Percentiles rank a stretch among this genome's conserved stretches.
Evolutionary conservation across 2,329 filamentous ascomycete genomes (phyloP).

Genomic region (Aspergillus spinulosporus): DNA sequence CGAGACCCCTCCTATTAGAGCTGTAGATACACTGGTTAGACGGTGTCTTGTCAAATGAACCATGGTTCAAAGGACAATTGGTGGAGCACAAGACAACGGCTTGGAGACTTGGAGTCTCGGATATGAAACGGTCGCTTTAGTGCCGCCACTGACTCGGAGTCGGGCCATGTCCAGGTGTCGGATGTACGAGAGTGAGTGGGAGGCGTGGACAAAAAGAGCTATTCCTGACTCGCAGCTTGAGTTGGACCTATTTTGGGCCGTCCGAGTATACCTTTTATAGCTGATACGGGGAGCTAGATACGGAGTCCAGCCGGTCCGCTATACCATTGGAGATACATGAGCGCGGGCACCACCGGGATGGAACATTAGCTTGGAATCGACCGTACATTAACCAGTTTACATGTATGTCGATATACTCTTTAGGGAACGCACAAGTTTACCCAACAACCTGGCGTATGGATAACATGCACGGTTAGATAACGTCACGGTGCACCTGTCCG

Average conservation of each 20-base stretch:
- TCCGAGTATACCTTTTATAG: not conserved
- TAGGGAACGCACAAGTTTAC: not conserved
- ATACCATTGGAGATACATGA: not conserved
- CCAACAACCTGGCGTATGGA: not conserved
- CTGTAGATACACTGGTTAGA: not conserved
- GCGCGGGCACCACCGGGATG: too few relatives aligned
- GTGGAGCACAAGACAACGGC: not conserved
- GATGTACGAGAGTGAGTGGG: not conserved
- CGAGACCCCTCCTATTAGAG: not conserved
- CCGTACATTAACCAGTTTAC: not conserved
- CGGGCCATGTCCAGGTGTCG: not conserved
- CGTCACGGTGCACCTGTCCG: not conserved
- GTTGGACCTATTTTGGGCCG: not conserved
- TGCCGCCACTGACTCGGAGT: slow-evolving; percentile 1
- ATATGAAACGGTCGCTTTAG: slow-evolving; percentile 22
- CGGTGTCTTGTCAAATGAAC: not conserved
- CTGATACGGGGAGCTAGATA: not conserved
- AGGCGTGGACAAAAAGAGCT: not conserved
- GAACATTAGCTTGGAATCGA: too few relatives aligned
- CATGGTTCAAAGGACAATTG: not conserved
- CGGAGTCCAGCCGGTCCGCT: not conserved
- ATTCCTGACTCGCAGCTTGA: not conserved
- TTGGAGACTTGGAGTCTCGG: not conserved
- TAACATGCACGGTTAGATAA: not conserved
- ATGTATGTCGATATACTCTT: not conserved